Evolutionary conservation across 805 yeast genomes (phyloP).

Genomic region (Monosporozyma unispora): DNA sequence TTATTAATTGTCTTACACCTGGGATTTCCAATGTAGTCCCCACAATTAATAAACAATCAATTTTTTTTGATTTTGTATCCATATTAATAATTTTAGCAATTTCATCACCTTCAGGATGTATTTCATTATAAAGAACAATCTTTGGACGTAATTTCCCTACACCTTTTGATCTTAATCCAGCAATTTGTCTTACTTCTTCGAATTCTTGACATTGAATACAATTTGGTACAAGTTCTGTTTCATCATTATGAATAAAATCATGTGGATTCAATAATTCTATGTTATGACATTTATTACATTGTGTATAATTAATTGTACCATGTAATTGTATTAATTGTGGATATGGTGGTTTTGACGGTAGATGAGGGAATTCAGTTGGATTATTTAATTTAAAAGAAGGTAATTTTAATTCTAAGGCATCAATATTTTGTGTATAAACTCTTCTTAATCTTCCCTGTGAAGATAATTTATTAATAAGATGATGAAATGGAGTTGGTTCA

Average conservation of each 20-base stretch:
- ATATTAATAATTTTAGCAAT: conserved; percentile 66
- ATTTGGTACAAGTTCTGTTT: conserved; percentile 32
- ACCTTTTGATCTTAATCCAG: conserved; percentile 59
- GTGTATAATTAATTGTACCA: conserved; percentile 65
- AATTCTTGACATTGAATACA: conserved; percentile 61
- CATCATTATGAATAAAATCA: conserved; percentile 30
- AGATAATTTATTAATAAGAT: conserved; percentile 50
- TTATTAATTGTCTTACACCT: conserved; percentile 54
- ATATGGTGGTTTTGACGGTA: conserved; percentile 27
- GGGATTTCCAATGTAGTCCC: conserved; percentile 84
- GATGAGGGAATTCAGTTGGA: conserved; percentile 36
- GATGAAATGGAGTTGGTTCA: conserved; percentile 70
- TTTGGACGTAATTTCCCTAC: conserved; percentile 56
- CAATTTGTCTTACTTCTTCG: conserved; percentile 45
- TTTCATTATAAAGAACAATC: conserved; percentile 63
- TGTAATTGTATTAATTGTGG: conserved; percentile 73
- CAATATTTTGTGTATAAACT: conserved; percentile 83
- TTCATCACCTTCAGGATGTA: conserved; percentile 80
- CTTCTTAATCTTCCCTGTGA: conserved; percentile 56
- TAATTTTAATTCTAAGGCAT: conserved; percentile 61
- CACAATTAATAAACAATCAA: conserved; percentile 72
- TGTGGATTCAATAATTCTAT: conserved; percentile 44
- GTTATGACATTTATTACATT: conserved; percentile 68
- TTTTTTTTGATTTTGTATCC: conserved; percentile 48
- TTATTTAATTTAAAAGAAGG: conserved; percentile 28